These are phyloP conservation scores for Biscutella laevigata DNA, from an alignment of 441 rosid species.

Conservation along the genomic window DNA sequence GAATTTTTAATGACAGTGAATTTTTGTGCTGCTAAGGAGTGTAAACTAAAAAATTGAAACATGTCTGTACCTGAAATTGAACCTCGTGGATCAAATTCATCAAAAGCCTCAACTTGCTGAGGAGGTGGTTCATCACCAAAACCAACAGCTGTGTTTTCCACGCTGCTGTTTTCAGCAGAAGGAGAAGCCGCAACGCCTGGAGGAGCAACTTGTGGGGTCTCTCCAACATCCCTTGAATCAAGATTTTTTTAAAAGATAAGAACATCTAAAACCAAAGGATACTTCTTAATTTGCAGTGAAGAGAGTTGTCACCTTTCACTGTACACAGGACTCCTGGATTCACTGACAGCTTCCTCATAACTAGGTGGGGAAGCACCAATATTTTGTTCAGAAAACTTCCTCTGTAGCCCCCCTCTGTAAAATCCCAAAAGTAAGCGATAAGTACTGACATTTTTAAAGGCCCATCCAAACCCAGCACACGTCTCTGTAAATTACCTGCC, in stretches of 20 bases:
- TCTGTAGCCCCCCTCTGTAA: constrained; percentile 44
- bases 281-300: constrained; percentile 2
- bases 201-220: constrained; percentile 29
- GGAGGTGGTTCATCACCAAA: constrained; percentile 33
- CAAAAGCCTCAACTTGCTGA: constrained; percentile 36
- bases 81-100: constrained; percentile 88
- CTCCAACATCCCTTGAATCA: constrained; percentile 57
- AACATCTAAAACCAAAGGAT: not conserved
- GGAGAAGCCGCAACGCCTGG: constrained; percentile 39
- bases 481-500: constrained; percentile 42
- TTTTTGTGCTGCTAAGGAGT: not conserved
- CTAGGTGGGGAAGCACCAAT: constrained; percentile 68
- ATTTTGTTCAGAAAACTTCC: constrained; percentile 77
- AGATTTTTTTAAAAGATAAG: not conserved
- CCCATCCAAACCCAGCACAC: not conserved
- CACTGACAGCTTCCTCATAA: constrained; percentile 70
- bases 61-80: constrained; percentile 42
- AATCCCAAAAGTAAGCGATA: constrained; percentile 10
- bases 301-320: constrained; percentile 52
- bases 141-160: constrained; percentile 30
- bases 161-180: constrained; percentile 33
- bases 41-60: not conserved
- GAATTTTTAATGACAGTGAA: not conserved
- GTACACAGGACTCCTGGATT: constrained; percentile 56
- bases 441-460: not conserved